Base-by-base conservation (phyloP, 192 early-diverging fungal species). In the Pilobolus umbonatus region DNA sequence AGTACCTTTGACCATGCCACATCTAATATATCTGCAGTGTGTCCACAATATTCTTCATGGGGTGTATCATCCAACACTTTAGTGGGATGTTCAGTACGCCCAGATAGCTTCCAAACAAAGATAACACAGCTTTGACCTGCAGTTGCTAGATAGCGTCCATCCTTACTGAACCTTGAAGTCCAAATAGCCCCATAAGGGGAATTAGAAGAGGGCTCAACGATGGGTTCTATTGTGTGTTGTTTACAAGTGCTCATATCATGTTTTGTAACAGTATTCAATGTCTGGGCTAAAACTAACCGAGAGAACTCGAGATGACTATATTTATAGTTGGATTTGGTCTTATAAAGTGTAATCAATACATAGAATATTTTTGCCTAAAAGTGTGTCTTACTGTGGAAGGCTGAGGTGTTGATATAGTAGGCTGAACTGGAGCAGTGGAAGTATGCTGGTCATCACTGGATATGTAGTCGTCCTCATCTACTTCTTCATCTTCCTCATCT, bases 71-170 rank as follows among this genome's bases (percentile, higher is more conserved):
- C 72, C 48, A 86, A 74, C 6, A 86, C 72, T 2, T 60, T 34
- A 24, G 53, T 65, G 1, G 58, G 28, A 26, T 80, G 54, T 31
- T 69, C 55, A 21, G 34, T n/a, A 21, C 40, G 42, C 36, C n/a
- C 25, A n/a, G 31, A 25, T 48, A 26, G 49, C 8, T 45, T 49
- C 89, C 89, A 92, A 1, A 91, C 74, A 14, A 83, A 61, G 32
- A 92, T 71, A 10, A 87, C 64, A 52, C 73, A 73, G 67, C 83
- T 83, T 64, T 90, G 86, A 17, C 89, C 85, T 61, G 85, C 90
- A 7, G 75, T 74, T 1, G 88, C 90, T 55, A 92, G 58, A 62
- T 88, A 92, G 55, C 68, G 64, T 25, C 90, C 90, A 72, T 81
- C 83, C 31, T 80, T 72, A 62, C 86, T 91, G 55, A 91, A 92